phyloP scores from a whole-genome alignment of 371 early-diverging fungal genomes.

The Fennellomyces sp. region DNA sequence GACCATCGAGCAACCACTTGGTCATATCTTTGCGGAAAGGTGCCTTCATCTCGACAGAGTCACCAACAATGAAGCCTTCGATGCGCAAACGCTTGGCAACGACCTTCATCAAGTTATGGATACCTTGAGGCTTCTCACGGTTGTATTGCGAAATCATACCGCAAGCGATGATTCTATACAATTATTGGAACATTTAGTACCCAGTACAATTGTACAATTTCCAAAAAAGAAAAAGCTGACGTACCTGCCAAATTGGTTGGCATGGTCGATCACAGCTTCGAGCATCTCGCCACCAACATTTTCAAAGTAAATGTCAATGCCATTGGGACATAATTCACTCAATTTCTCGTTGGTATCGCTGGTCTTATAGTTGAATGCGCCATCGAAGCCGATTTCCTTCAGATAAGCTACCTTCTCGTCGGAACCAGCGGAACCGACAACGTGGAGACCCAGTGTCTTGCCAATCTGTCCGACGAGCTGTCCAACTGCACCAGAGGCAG shows the following conservation, averaged over 20 bases:
- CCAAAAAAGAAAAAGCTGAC: not conserved
- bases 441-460: conserved; percentile 65
- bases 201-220: not conserved
- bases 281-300: conserved; percentile 76
- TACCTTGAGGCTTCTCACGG: conserved; percentile 25
- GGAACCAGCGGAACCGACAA: conserved; percentile 78
- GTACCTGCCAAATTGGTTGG: conserved; percentile 54
- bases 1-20: conserved; percentile 66
- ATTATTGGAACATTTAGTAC: not conserved
- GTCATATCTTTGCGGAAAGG: conserved; percentile 66
- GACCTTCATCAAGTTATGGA: conserved; percentile 39
- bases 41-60: conserved; percentile 42
- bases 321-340: conserved; percentile 57
- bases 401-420: conserved; percentile 77
- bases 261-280: conserved; percentile 58
- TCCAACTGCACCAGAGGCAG: conserved; percentile 62
- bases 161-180: conserved; percentile 53
- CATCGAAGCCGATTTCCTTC: conserved; percentile 67
- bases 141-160: conserved; percentile 81
- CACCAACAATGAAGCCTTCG: conserved; percentile 65
- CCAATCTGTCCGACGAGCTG: conserved; percentile 68
- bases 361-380: conserved; percentile 85
- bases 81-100: conserved; percentile 54
- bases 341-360: conserved; percentile 45
- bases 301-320: conserved; percentile 77